phyloP scores from a whole-genome alignment of 2,329 filamentous ascomycete genomes.

The Penicillium digitatum region DNA sequence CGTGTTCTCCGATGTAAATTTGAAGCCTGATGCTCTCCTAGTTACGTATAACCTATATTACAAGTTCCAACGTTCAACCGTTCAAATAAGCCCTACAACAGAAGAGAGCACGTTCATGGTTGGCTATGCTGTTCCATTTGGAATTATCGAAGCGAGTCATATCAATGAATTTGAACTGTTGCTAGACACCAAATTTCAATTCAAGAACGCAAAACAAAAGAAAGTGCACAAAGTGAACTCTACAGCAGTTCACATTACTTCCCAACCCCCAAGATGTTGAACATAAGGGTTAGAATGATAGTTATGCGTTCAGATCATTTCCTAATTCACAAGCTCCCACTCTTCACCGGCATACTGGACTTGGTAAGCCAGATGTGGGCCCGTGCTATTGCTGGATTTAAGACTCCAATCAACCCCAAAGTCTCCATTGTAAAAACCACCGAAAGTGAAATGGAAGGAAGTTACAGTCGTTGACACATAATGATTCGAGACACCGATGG shows the following conservation, averaged over 20 bases:
- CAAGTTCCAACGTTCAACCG: too few species aligned
- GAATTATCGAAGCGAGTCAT: background rate
- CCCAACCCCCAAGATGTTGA: background rate
- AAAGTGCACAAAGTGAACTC: too few species aligned
- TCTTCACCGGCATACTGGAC: background rate
- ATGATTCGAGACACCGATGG: background rate
- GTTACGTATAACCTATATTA: too few species aligned
- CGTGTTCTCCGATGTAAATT: too few species aligned
- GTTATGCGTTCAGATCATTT: background rate
- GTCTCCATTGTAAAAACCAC: background rate
- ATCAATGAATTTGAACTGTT: background rate
- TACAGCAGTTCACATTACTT: background rate
- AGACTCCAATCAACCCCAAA: background rate
- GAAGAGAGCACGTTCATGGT: too few species aligned
- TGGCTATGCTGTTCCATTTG: too few species aligned
- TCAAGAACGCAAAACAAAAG: background rate
- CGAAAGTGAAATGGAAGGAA: background rate
- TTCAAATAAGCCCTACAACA: too few species aligned
- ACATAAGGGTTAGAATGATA: background rate
- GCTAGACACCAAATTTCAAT: background rate
- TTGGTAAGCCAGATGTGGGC: background rate
- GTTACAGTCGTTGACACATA: background rate
- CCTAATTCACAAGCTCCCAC: background rate
- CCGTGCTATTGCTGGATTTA: too few species aligned
- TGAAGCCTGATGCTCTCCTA: too few species aligned